A percentile compares a stretch with the other conserved stretches of the same genome.
Evolutionary conservation across 208 protist genomes (phyloP).

Genomic region (Leishmania aethiopica): DNA sequence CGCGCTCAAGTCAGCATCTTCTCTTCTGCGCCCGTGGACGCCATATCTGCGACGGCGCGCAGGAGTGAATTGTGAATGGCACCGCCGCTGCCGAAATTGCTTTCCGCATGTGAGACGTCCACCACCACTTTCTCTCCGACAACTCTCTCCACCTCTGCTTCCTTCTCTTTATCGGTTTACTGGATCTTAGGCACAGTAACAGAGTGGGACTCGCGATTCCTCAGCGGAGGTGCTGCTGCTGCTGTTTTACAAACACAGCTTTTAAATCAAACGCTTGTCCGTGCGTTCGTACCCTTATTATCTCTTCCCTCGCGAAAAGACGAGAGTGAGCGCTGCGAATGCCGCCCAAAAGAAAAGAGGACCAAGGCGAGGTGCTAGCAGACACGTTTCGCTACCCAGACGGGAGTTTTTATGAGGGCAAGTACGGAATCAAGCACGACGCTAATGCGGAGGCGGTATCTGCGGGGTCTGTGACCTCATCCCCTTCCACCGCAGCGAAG

Average conservation of each 20-base stretch:
- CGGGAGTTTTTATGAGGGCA: conserved; percentile 76
- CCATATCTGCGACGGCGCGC: neutral
- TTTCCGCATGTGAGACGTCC: neutral
- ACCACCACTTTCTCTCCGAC: neutral
- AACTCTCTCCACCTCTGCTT: neutral
- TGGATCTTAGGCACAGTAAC: neutral
- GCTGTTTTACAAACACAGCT: neutral
- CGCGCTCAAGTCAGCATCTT: neutral
- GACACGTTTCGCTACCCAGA: conserved; percentile 62
- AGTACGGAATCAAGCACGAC: conserved; percentile 35
- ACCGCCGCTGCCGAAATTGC: neutral
- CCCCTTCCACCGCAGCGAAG: conserved; percentile 11
- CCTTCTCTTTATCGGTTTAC: neutral
- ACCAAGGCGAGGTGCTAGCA: conserved; percentile 55
- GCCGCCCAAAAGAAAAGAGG: conserved; percentile 75
- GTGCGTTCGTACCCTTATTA: neutral
- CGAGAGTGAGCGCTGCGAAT: conserved; percentile 23
- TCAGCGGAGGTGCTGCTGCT: neutral
- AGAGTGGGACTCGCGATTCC: neutral
- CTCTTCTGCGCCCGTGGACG: neutral
- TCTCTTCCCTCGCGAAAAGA: neutral
- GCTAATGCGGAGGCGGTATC: conserved; percentile 8
- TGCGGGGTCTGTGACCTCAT: conserved; percentile 3
- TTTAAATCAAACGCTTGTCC: neutral
- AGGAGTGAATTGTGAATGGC: neutral